Evolutionary conservation across 805 yeast genomes (phyloP), one percentile per base, ranked within the genome.

Genomic region (Metschnikowia similis): DNA sequence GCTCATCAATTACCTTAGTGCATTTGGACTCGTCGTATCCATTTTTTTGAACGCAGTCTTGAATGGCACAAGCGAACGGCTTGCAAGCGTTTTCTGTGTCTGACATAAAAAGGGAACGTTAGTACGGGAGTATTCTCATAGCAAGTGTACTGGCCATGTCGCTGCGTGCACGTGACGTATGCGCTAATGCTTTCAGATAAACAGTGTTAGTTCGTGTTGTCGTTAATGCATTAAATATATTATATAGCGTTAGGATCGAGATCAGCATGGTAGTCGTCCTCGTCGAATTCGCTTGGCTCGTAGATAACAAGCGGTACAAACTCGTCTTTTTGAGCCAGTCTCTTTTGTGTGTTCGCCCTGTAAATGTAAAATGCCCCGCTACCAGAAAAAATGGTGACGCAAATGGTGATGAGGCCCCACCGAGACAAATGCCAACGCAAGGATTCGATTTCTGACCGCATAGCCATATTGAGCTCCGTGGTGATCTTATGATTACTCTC

Each of bases 361-460:
- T 62, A 65, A 26, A 83, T 80, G 56, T 82, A 79, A 66, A 87
- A 75, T 4, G 84, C 74, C 21, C 71, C 64, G 54, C 74, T 71
- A 2, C 71, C 74, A 26, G 82, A 74, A 48, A 82, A 79, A 1
- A 87, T 87, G 54, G 85, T 75, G 1, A 83, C 72, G 21, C 87
- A 66, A 32, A 90, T 84, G 1, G 94, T 88, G 40, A 87, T 74
- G 32, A 94, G 71, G 8, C 97, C 97, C 64, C 94, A 80, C 49
- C 97, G 76, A 1, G 97, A 90, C 41, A 92, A 82, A 61, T 89
- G 89, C 99, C 99, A 92, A 59, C 98, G 76, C 53, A 92, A 75
- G 51, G 84, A 82, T 67, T 92, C 99, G 50, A 89, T 87, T 49
- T 89, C 94, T 0, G 94, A 84, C 62, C 89, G 82, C 63, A 90